These are phyloP conservation scores for Ogataea thermomethanolica DNA, from an alignment of 805 yeast genomes.

Conservation along the genomic window DNA sequence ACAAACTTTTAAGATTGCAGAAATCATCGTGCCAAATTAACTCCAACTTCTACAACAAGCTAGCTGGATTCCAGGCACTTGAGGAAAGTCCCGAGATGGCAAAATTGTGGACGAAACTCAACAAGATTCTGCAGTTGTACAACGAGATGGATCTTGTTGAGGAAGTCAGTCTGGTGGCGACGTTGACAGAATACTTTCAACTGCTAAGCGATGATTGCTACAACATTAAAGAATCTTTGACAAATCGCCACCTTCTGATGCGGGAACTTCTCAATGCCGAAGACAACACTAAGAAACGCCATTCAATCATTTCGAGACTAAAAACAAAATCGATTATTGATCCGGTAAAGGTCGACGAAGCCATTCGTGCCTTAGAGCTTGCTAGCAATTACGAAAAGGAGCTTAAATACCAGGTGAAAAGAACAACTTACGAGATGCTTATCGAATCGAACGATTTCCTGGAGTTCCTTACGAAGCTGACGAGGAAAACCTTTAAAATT, in stretches of 20 bases:
- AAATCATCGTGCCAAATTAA: constrained; percentile 45
- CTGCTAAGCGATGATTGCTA: constrained; percentile 71
- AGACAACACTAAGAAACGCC: constrained; percentile 63
- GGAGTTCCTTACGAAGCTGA: constrained; percentile 46
- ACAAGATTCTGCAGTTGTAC: constrained; percentile 61
- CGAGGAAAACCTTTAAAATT: constrained; percentile 52
- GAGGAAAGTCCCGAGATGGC: constrained; percentile 67
- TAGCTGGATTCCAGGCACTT: constrained; percentile 38
- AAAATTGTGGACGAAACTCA: constrained; percentile 72
- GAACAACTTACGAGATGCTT: constrained; percentile 83
- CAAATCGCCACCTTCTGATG: constrained; percentile 90
- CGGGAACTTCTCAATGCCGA: constrained; percentile 82
- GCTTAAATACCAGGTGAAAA: constrained; percentile 68
- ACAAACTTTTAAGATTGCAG: constrained; percentile 54
- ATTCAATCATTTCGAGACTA: constrained; percentile 65
- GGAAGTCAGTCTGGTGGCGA: constrained; percentile 67
- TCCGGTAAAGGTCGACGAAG: constrained; percentile 88
- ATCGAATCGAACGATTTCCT: constrained; percentile 64
- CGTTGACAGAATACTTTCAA: constrained; percentile 71
- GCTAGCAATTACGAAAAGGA: constrained; percentile 76
- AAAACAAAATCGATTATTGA: constrained; percentile 72
- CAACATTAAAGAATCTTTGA: constrained; percentile 85
- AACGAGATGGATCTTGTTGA: constrained; percentile 77
- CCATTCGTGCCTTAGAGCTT: constrained; percentile 71
- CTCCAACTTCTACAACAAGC: constrained; percentile 44